Percentiles rank a stretch among this genome's conserved stretches.
Evolutionary conservation across 306 rosid species (phyloP).

Genomic region (Fagus crenata): DNA sequence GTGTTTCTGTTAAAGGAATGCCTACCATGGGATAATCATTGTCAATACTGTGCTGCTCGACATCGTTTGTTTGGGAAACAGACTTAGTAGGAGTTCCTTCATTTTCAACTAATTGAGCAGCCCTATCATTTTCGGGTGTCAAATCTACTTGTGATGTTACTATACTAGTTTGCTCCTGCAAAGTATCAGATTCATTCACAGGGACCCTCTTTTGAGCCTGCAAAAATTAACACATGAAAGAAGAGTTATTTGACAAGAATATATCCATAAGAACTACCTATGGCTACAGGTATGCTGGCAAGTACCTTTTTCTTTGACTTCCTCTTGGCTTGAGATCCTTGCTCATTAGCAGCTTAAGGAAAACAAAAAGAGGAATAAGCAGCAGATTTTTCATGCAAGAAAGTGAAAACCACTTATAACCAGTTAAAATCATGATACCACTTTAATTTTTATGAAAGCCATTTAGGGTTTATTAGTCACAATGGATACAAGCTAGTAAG

Average conservation of each 20-base stretch:
- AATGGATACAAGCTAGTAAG: not conserved
- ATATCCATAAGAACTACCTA: constrained; percentile 7
- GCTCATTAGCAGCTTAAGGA: constrained; percentile 71
- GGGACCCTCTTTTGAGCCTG: constrained; percentile 57
- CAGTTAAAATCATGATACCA: not conserved
- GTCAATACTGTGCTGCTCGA: constrained; percentile 38
- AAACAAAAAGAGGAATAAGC: constrained; percentile 38
- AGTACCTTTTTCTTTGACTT: constrained; percentile 71
- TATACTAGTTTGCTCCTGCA: constrained; percentile 43
- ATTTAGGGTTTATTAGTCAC: not conserved
- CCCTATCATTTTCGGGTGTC: constrained; percentile 43
- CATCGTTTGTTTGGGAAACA: constrained; percentile 36
- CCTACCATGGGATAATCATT: constrained; percentile 34
- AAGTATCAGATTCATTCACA: constrained; percentile 33
- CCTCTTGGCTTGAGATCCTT: constrained; percentile 78
- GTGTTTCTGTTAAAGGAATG: constrained; percentile 37
- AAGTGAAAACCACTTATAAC: not conserved
- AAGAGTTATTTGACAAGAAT: constrained; percentile 11
- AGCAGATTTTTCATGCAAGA: constrained; percentile 13
- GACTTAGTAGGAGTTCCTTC: constrained; percentile 40
- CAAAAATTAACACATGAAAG: constrained; percentile 24
- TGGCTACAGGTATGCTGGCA: constrained; percentile 17
- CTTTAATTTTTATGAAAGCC: not conserved
- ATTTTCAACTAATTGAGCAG: constrained; percentile 42
- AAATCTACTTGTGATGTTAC: constrained; percentile 36